phyloP scores from a whole-genome alignment of 2,329 filamentous ascomycete genomes.

The Scleromitrula shiraiana region DNA sequence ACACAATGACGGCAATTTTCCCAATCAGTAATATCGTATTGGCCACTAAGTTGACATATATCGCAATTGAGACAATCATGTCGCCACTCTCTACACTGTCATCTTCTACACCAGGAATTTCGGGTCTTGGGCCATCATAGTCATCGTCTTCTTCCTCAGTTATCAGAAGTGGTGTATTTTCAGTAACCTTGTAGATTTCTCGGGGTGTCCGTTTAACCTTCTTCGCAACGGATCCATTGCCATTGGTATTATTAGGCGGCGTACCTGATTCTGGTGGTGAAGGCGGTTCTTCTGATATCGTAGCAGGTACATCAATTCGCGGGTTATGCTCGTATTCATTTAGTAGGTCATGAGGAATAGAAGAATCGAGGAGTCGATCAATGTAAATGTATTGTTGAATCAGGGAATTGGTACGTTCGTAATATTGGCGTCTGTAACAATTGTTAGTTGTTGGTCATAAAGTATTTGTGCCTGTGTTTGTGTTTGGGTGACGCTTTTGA shows the following conservation, averaged over 20 bases:
- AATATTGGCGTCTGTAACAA: slow-evolving; percentile 62
- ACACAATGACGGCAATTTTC: slow-evolving; percentile 47
- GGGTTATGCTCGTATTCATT: slow-evolving; percentile 70
- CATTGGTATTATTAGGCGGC: slow-evolving; percentile 21
- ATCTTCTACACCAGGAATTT: slow-evolving; percentile 62
- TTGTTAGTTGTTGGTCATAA: slow-evolving; percentile 15
- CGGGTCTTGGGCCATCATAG: slow-evolving; percentile 39
- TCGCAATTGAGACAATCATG: slow-evolving; percentile 74
- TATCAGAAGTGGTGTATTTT: slow-evolving; percentile 52
- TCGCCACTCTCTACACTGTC: slow-evolving; percentile 69
- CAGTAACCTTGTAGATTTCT: slow-evolving; percentile 70
- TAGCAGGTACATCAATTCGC: slow-evolving; percentile 58
- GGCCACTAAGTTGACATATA: slow-evolving; percentile 61
- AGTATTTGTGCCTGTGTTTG: slow-evolving; percentile 1
- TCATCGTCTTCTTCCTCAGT: slow-evolving; percentile 38
- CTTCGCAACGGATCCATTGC: slow-evolving; percentile 32
- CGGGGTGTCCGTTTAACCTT: slow-evolving; percentile 73
- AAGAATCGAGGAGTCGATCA: slow-evolving; percentile 81
- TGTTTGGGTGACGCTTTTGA: not conserved
- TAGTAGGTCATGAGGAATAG: slow-evolving; percentile 82
- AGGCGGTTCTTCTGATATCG: slow-evolving; percentile 63
- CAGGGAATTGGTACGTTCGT: slow-evolving; percentile 80
- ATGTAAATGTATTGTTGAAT: slow-evolving; percentile 93
- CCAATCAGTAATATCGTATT: slow-evolving; percentile 49
- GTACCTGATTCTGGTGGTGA: slow-evolving; percentile 21